Conservation (phyloP, 805 yeast species). For the Torulaspora gathmanii region DNA sequence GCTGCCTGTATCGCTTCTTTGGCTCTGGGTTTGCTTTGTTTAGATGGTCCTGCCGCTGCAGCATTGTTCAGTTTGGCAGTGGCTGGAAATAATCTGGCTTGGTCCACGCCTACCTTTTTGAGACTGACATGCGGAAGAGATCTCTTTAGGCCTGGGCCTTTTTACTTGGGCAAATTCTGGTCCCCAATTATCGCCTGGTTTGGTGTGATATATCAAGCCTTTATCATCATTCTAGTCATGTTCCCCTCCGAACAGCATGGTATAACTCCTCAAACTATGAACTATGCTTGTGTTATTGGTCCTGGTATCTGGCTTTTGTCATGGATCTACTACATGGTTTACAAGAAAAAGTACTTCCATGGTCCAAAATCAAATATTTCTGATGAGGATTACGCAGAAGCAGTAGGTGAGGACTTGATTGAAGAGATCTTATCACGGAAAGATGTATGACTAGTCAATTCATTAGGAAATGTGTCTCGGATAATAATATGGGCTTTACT, state of each 20-base stretch:
- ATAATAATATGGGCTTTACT: background rate
- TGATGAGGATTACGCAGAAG: slow-evolving; percentile 30
- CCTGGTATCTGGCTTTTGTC: slow-evolving; percentile 58
- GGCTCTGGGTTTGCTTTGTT: slow-evolving; percentile 38
- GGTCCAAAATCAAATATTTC: slow-evolving; percentile 49
- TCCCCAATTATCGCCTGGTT: slow-evolving; percentile 43
- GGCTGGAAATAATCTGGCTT: slow-evolving; percentile 42
- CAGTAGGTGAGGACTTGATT: slow-evolving; percentile 25
- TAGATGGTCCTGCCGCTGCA: slow-evolving; percentile 42
- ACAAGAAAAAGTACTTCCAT: slow-evolving; percentile 49
- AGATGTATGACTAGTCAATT: background rate
- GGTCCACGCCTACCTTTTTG: slow-evolving; percentile 40
- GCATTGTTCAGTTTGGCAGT: slow-evolving; percentile 43
- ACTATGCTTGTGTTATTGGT: slow-evolving; percentile 64
- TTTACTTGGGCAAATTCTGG: slow-evolving; percentile 50
- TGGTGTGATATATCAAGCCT: slow-evolving; percentile 48
- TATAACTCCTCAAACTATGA: slow-evolving; percentile 49
- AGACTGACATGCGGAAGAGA: slow-evolving; percentile 44
- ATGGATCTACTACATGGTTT: slow-evolving; percentile 46
- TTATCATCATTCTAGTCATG: slow-evolving; percentile 53
- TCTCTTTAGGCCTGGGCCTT: slow-evolving; percentile 61
- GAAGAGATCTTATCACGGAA: slow-evolving; percentile 23
- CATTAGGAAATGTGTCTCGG: background rate
- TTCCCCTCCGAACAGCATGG: slow-evolving; percentile 46
- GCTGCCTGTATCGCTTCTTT: slow-evolving; percentile 38